A percentile compares a stretch with the other conserved stretches of the same genome.
Evolutionary conservation across 257 asterid species (phyloP).

Genomic region (Nicotiana paniculata): DNA sequence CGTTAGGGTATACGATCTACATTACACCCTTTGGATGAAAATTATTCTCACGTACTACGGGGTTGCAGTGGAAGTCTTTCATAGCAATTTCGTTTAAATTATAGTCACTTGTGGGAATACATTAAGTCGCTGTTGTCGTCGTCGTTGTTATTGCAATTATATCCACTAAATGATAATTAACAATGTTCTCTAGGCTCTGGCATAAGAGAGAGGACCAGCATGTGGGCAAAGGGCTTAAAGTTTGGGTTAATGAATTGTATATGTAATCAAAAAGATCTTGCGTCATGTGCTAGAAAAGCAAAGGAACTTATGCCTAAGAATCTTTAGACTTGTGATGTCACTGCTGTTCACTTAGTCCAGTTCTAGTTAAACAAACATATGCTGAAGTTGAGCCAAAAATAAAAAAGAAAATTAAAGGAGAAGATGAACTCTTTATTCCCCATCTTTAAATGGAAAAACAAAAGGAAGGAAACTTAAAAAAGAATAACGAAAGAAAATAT

Average conservation of each 20-base stretch:
- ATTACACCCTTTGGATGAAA: neutral
- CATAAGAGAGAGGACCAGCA: neutral
- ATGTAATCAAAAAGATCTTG: neutral
- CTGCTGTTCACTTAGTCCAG: neutral
- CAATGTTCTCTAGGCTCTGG: neutral
- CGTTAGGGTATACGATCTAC: too few relatives aligned
- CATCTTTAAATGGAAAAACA: neutral
- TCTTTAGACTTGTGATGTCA: neutral
- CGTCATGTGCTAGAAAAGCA: constrained; percentile 1
- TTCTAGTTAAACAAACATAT: neutral
- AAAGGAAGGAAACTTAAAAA: neutral
- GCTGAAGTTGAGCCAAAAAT: neutral
- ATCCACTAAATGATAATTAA: neutral
- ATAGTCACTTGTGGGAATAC: too few relatives aligned
- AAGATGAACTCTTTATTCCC: neutral
- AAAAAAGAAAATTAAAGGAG: neutral
- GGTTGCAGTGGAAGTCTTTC: too few relatives aligned
- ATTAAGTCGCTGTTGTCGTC: too few relatives aligned
- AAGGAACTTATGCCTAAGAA: neutral
- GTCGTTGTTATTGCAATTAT: neutral
- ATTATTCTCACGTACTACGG: too few relatives aligned
- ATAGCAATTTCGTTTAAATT: too few relatives aligned
- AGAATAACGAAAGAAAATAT: neutral
- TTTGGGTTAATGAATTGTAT: neutral
- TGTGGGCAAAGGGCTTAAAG: neutral